Conservation (phyloP, 2,329 filamentous ascomycete species). For the Pseudogymnoascus pannorum region DNA sequence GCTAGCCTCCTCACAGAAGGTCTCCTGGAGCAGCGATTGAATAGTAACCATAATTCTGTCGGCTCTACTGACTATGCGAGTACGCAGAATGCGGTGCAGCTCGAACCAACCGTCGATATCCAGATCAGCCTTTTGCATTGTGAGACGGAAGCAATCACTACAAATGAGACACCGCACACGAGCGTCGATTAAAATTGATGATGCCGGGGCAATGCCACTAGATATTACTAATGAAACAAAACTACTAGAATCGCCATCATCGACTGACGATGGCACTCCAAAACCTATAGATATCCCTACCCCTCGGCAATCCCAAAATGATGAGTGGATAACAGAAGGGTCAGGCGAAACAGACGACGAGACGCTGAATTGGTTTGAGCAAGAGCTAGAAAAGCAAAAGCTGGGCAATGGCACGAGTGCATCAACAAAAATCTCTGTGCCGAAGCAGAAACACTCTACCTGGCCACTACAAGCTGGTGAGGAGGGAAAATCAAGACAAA, state of each 20-base stretch:
- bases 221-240: not conserved
- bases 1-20: not conserved
- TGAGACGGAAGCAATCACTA: not conserved
- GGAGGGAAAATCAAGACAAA: not conserved
- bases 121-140: not conserved
- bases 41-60: not conserved
- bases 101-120: not conserved
- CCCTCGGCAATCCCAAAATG: not conserved
- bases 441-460: not conserved
- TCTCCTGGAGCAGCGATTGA: not conserved
- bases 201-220: not conserved
- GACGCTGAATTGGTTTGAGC: not conserved
- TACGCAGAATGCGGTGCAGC: not conserved
- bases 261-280: not conserved
- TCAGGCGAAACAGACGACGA: not conserved
- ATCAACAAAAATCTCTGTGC: not conserved
- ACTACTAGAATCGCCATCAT: not conserved
- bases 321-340: not conserved
- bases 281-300: not conserved
- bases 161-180: not conserved
- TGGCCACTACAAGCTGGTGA: not conserved
- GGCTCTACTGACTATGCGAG: not conserved
- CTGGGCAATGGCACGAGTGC: not conserved
- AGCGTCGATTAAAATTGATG: not conserved
- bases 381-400: not conserved